Conservation (phyloP, 257 asterid species). For the Cordia subcordata region DNA sequence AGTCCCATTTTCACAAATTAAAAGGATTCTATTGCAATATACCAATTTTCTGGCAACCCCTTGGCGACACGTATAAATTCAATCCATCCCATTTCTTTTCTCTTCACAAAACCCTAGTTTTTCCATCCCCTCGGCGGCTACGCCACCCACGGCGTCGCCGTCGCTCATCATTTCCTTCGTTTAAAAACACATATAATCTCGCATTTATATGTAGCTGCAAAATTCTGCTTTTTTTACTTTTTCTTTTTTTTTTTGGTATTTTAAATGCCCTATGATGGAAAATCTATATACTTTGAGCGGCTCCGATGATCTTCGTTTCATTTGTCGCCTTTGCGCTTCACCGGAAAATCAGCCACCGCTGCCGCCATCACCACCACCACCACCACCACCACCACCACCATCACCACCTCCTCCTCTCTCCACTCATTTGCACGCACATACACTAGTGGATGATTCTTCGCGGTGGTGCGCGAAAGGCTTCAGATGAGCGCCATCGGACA, state of each 20-base stretch:
- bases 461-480: conserved; percentile 38
- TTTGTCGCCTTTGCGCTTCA: conserved; percentile 30
- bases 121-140: not conserved
- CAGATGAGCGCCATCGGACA: conserved; percentile 35
- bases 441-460: conserved; percentile 28
- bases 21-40: no score
- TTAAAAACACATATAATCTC: no score
- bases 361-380: conserved; percentile 10
- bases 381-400: conserved; percentile 15
- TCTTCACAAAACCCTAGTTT: not conserved
- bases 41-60: not conserved
- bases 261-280: conserved; percentile 30
- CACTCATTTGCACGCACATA: not conserved
- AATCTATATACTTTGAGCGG: conserved; percentile 23
- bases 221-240: not conserved
- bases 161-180: no score
- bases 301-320: conserved; percentile 37
- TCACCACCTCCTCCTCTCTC: conserved; percentile 2
- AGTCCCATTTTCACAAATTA: no score
- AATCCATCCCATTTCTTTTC: not conserved
- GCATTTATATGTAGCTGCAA: no score
- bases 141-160: not conserved
- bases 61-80: not conserved
- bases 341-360: conserved; percentile 34
- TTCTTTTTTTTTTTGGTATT: not conserved